A percentile compares a stretch with the other conserved stretches of the same genome.
Conservation (phyloP, 148 eudicot genomes). For the Persicaria tinctoria region DNA sequence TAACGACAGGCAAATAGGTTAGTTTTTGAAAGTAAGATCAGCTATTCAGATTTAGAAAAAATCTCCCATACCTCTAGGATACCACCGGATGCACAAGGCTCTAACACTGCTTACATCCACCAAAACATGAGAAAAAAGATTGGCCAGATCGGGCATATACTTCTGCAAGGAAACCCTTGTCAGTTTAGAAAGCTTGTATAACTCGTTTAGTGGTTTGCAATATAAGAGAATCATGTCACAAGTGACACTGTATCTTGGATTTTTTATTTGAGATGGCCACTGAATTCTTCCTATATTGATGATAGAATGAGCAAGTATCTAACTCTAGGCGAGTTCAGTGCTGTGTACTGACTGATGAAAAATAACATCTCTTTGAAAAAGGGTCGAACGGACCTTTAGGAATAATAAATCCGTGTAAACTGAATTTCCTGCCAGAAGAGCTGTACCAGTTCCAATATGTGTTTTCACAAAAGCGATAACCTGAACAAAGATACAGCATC, state of each 20-base stretch:
- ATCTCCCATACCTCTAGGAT: conserved; percentile 55
- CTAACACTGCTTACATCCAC: conserved; percentile 93
- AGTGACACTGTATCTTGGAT: not conserved
- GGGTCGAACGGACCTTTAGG: conserved; percentile 44
- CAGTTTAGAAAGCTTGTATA: conserved; percentile 5
- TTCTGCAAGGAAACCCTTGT: conserved; percentile 43
- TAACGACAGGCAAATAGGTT: not conserved
- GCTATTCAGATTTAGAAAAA: not conserved
- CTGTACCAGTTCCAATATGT: conserved; percentile 43
- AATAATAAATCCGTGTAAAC: conserved; percentile 61
- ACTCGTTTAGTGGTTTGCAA: not conserved
- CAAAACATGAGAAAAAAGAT: conserved; percentile 66
- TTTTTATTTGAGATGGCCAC: not conserved
- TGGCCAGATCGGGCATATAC: conserved; percentile 91
- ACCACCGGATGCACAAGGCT: conserved; percentile 81
- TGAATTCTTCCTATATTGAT: not conserved
- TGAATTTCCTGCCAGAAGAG: conserved; percentile 79
- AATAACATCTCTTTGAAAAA: not conserved
- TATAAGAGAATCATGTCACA: no score
- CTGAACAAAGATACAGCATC: conserved; percentile 29
- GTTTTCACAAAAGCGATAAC: conserved; percentile 69
- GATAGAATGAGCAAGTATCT: not conserved
- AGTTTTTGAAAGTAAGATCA: no score
- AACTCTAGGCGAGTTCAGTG: not conserved
- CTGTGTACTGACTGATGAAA: not conserved